Base-by-base conservation (phyloP, 2,329 filamentous ascomycete species). In the Fusarium sp. region DNA sequence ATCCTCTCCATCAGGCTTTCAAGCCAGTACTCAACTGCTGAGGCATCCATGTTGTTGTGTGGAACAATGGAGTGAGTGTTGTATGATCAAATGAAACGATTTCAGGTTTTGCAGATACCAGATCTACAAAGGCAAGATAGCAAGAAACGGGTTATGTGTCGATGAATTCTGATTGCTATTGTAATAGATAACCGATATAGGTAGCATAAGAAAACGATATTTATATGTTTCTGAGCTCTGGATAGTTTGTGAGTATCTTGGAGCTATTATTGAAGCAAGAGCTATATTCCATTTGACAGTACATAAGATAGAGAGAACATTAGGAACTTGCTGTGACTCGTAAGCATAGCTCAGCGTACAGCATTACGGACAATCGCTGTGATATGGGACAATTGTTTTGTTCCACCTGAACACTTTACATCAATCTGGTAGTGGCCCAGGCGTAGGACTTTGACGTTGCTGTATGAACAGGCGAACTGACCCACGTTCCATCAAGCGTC, bases 151-250 rank as follows among this genome's bases (percentile, higher is more conserved):
- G 7, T 37, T 10, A 4, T 37, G 10, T n/a, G 10, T 7, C 5
- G 34, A 12, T 11, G 7, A 6, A 12, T 7, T 7, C 3, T 37
- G 5, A n/a, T 37, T 37, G 18, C 0, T 12, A 1, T 34, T 11
- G 16, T 10, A 9, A 18, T 0, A 6, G 7, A 6, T 7, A 4
- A n/a, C 11, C 6, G 10, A 2, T n/a, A 37, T 4, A n/a, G 5
- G 18, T n/a, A 4, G 5, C 18, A 37, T 37, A n/a, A n/a, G 10
- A n/a, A n/a, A 10, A 37, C 10, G 5, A 37, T 37, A 37, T 37
- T 16, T 37, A n/a, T n/a, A 37, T 37, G 18, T n/a, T 5, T 37
- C 9, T 37, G 6, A 11, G 18, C 5, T 12, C 34, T 7, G 18
- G 34, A 12, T 11, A n/a, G 18, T 5, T 7, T 32, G 14, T 16